Evolutionary conservation across 495 filamentous ascomycete genomes (phyloP), one percentile per base, ranked within the genome.

Genomic region (Evernia prunastri): DNA sequence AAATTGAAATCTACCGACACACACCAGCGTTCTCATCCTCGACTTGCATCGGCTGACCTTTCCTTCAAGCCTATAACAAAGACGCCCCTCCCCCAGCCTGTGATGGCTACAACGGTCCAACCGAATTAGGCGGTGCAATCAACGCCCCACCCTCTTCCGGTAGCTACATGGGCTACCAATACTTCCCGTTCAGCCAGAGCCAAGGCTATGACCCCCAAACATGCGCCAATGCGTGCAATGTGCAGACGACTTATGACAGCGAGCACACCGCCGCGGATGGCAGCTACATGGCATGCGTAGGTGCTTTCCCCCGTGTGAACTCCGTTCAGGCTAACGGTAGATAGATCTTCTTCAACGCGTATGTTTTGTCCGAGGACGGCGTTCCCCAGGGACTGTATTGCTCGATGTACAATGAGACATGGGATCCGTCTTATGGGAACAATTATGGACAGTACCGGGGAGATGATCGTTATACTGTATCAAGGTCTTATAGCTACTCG

Each of bases 271-370:
- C 68, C 42, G 47, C 63, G 20, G 64, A 64, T 7, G 74, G 70
- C 15, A 61, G 59, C 33, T 71, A 72, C 29, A 68, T 71, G 63
- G 70, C 70, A 20, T 43, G 40, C 40, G 40, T 43, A 20, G 2
- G 40, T 43, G 18, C 15, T 43, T 8, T 8, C 15, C 4, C 40
- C 20, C 2, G 3, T 43, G 18, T 43, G 40, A 43, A 43, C 4
- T 43, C 3, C 20, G 3, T 4, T 20, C 3, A 20, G 40, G 15
- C 40, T 43, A 20, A 43, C 10, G 18, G 40, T 18, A 37, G 4
- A 43, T 20, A 37, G 78, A 74, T 59, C 54, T 81, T 81, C 75
- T 80, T 80, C 71, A 76, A 79, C 53, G 68, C 74, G 8, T 82
- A 78, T 58, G 65, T 80, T 23, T 59, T 77, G 3, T 70, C 71